Base-by-base conservation (phyloP, 2,329 filamentous ascomycete genomes). In the Myrmaecium sp. region DNA sequence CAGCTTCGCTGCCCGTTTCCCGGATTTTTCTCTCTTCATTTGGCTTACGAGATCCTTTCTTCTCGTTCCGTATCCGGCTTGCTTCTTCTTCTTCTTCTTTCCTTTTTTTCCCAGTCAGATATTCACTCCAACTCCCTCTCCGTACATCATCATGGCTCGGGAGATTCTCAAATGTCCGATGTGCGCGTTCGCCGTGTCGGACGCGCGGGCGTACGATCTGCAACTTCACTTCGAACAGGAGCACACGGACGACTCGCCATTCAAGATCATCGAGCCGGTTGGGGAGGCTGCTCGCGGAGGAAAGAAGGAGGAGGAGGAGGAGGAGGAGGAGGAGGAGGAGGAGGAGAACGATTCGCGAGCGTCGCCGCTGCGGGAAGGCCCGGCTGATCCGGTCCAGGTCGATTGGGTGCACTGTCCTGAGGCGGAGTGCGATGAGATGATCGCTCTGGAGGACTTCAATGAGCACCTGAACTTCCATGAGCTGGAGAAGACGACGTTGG, bases 381-480 rank as follows among this genome's bases (percentile, higher is more conserved):
- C 23, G 17, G 34, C 26, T 17, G 36, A 37, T 46, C 43, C 44
- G 36, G 43, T 39, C 23, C 34, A 41, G 28, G 40, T 44, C 21
- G 18, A 17, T 7, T 33, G 29, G 9, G 47, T 51, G 17, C 43
- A 43, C 31, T 61, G 58, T 37, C 52, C 55, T 6, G 46, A 54
- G 25, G 35, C 42, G 14, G 47, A 52, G 23, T 61, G 57, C 41
- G 50, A 50, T 29, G 56, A 62, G 34, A 35, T 50, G 26, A 37
- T 62, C 28, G 41, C 46, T 28, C 35, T 58, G 14, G 33, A 36
- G 13, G 55, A 58, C 25, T 47, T 55, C 29, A 54, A 59, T 37
- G 54, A 62, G 25, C 59, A 62, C 41, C 43, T 60, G 27, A 49
- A 58, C 29, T 44, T 57, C 17, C 58, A 62, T 43, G 41, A 34